A percentile compares a stretch with the other conserved stretches of the same genome.
Conservation (phyloP, 768 basidiomycete genomes). For the Suillus cothurnatus region DNA sequence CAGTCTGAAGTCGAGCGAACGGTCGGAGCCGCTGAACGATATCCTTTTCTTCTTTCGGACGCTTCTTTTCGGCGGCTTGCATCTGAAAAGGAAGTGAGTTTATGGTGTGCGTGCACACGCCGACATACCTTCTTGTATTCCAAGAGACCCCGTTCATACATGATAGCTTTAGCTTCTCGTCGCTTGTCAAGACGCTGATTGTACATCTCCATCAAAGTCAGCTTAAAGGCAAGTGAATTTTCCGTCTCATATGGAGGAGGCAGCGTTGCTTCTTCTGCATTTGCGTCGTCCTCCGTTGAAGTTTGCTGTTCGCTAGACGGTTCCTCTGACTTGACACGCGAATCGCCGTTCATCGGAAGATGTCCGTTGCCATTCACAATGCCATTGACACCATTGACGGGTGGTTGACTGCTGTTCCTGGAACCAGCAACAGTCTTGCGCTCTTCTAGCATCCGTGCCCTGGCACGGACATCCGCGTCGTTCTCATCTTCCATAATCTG, state of each 20-base stretch:
- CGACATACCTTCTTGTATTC: slow-evolving; percentile 89
- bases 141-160: slow-evolving; percentile 88
- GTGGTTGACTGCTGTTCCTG: slow-evolving; percentile 26
- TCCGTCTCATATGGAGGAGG: slow-evolving; percentile 83
- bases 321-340: slow-evolving; percentile 46
- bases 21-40: slow-evolving; percentile 87
- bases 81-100: slow-evolving; percentile 52
- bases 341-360: slow-evolving; percentile 39
- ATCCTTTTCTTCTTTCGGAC: slow-evolving; percentile 89
- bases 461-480: slow-evolving; percentile 68
- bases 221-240: slow-evolving; percentile 85
- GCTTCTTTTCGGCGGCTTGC: slow-evolving; percentile 89
- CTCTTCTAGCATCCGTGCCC: slow-evolving; percentile 44
- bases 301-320: slow-evolving; percentile 40
- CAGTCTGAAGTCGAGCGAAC: slow-evolving; percentile 88
- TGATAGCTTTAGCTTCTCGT: slow-evolving; percentile 80
- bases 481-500: slow-evolving; percentile 76
- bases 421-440: slow-evolving; percentile 28
- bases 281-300: slow-evolving; percentile 55
- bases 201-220: slow-evolving; percentile 89
- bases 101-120: not conserved
- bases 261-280: slow-evolving; percentile 62
- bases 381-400: slow-evolving; percentile 26
- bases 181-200: slow-evolving; percentile 86
- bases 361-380: slow-evolving; percentile 41